Evolutionary conservation across 306 rosid genomes (phyloP), one percentile per base, ranked within the genome.

Genomic region (Cucurbita pepo): DNA sequence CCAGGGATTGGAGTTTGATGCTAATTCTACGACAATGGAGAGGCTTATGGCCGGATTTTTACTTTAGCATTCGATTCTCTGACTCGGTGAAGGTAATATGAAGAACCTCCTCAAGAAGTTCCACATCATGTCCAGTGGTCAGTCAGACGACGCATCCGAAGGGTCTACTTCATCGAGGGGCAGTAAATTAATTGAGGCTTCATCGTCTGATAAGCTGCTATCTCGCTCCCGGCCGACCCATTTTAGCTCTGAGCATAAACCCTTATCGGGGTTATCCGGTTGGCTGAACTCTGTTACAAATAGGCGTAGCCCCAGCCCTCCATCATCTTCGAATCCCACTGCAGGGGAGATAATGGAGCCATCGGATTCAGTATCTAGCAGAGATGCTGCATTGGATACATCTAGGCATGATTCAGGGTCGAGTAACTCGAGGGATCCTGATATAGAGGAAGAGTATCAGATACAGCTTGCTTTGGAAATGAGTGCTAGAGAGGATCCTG

Each of bases 401-500:
- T 82, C 78, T 1, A 70, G 83, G 84, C 87, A 11, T 19, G 89
- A 90, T 86, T 88, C 91, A 9, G 86, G 81, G 79, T 87, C 89
- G 69, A 80, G 85, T 79, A 82, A 75, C 76, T 86, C 95, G 2
- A 89, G 82, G 85, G 97, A 91, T 86, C 97, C 89, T 69, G 95
- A 87, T 73, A 74, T 89, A 40, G 96, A 89, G 84, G 98, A 94
- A 80, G 98, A 89, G 79, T 83, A 91, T 85, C 98, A 94, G 86
- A 87, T 94, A 74, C 90, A 90, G 40, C 25, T 94, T 72, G 98
- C 98, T 76, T 84, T 90, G 72, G 96, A 94, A 69, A 48, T 94
- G 84, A 94, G 98, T 82, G 98, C 98, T 36, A 89, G 90, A 78
- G 98, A 94, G 83, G 98, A 94, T 86, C 98, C 96, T 12, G 98